Conservation (phyloP, 176 grass and related monocot genomes). For the Oryza meridionalis region DNA sequence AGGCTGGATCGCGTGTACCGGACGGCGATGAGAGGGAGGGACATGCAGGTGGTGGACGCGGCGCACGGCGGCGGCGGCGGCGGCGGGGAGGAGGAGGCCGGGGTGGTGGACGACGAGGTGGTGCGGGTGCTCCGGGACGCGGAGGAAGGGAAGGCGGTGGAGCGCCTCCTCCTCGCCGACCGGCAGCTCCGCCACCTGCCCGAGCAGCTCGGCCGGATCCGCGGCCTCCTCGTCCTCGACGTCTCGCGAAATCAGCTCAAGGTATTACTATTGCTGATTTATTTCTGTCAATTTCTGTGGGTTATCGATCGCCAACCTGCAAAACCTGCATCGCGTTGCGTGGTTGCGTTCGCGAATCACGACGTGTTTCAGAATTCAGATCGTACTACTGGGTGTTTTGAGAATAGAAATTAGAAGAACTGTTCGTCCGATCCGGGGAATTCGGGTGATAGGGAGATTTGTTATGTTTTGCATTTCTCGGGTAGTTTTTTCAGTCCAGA, state of each 20-base stretch:
- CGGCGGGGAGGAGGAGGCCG: background rate
- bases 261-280: slow-evolving; percentile 36
- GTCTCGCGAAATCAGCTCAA: slow-evolving; percentile 72
- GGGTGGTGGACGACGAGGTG: slow-evolving; percentile 66
- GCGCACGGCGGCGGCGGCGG: background rate
- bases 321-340: background rate
- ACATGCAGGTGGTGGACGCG: slow-evolving; percentile 1
- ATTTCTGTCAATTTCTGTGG: too few relatives aligned
- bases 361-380: background rate
- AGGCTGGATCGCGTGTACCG: slow-evolving; percentile 72
- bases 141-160: slow-evolving; percentile 39
- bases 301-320: background rate
- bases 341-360: background rate
- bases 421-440: background rate
- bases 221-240: slow-evolving; percentile 65
- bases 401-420: background rate
- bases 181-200: slow-evolving; percentile 62
- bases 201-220: slow-evolving; percentile 58
- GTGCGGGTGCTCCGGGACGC: slow-evolving; percentile 64
- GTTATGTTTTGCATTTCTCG: background rate
- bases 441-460: background rate
- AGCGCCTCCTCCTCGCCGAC: slow-evolving; percentile 55
- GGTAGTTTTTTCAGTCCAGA: background rate
- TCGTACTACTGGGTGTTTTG: background rate
- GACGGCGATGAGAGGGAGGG: slow-evolving; percentile 50